Evolutionary conservation across 345 rosid genomes (phyloP).

Genomic region (Mallotus nudiflorus): DNA sequence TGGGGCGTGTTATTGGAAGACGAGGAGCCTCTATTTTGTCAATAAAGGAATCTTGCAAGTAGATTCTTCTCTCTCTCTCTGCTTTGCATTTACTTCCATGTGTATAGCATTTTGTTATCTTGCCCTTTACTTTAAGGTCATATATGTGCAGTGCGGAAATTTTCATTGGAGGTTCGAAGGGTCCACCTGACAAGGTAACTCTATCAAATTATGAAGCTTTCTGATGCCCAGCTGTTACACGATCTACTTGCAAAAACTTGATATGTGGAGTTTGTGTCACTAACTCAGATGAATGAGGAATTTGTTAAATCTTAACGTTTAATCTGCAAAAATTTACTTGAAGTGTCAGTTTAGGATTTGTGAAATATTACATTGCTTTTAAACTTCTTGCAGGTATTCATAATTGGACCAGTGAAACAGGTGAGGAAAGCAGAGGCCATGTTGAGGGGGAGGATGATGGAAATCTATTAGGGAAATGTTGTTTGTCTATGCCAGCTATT

Average conservation of each 20-base stretch:
- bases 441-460: conserved; percentile 85
- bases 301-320: background rate
- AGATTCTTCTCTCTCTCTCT: conserved; percentile 15
- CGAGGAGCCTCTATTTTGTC: conserved; percentile 78
- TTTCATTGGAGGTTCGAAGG: conserved; percentile 73
- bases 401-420: conserved; percentile 78
- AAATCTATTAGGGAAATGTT: conserved; percentile 20
- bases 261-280: background rate
- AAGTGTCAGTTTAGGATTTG: background rate
- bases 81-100: background rate
- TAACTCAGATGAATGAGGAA: background rate
- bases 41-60: conserved; percentile 89
- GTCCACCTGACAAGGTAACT: conserved; percentile 94
- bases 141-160: conserved; percentile 73
- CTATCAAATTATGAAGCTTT: background rate
- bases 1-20: conserved; percentile 90
- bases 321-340: background rate
- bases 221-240: background rate
- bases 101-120: background rate
- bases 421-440: conserved; percentile 97
- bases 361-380: background rate
- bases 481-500: background rate
- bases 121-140: conserved; percentile 13
- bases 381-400: conserved; percentile 53
- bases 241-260: background rate